Evolutionary conservation across 257 asterid genomes (phyloP).

Genomic region (Solanum phureja): DNA sequence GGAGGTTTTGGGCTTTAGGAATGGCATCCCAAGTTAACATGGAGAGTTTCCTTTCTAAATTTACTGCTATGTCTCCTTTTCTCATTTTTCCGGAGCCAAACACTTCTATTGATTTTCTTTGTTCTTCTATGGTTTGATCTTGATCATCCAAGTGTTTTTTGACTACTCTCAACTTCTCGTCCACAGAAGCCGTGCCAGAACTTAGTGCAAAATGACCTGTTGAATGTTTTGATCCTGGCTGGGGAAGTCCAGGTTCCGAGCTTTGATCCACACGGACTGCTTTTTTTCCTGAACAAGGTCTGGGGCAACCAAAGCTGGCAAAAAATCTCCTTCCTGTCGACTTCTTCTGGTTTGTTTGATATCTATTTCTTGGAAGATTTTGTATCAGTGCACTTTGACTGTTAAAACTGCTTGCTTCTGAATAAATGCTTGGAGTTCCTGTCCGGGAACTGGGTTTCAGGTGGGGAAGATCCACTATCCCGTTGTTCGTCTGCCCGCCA

Average conservation of each 20-base stretch:
- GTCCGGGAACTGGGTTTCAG: slow-evolving; percentile 5
- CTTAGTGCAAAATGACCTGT: neutral
- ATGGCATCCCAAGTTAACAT: slow-evolving; percentile 83
- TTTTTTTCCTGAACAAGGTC: slow-evolving; percentile 49
- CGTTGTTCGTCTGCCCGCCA: neutral
- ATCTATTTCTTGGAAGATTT: neutral
- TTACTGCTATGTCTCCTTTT: slow-evolving; percentile 28
- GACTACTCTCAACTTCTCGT: neutral
- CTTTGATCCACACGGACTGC: slow-evolving; percentile 11
- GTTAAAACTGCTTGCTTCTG: slow-evolving; percentile 44
- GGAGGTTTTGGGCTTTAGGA: slow-evolving; percentile 22
- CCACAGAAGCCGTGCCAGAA: neutral
- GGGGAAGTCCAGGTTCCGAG: slow-evolving; percentile 5
- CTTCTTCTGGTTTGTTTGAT: slow-evolving; percentile 36
- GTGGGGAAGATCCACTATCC: neutral
- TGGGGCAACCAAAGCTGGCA: slow-evolving; percentile 36
- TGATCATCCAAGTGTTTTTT: neutral
- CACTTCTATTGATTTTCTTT: slow-evolving; percentile 55
- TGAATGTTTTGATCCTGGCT: slow-evolving; percentile 1
- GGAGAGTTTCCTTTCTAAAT: slow-evolving; percentile 63
- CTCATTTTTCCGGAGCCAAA: slow-evolving; percentile 35
- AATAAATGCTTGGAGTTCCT: slow-evolving; percentile 33
- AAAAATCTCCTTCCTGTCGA: slow-evolving; percentile 24
- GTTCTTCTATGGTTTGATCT: slow-evolving; percentile 8
- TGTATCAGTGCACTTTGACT: slow-evolving; percentile 36